Evolutionary conservation across 768 basidiomycete species (phyloP), one percentile per base, ranked within the genome.

Genomic region (Hirschioporus abietinus): DNA sequence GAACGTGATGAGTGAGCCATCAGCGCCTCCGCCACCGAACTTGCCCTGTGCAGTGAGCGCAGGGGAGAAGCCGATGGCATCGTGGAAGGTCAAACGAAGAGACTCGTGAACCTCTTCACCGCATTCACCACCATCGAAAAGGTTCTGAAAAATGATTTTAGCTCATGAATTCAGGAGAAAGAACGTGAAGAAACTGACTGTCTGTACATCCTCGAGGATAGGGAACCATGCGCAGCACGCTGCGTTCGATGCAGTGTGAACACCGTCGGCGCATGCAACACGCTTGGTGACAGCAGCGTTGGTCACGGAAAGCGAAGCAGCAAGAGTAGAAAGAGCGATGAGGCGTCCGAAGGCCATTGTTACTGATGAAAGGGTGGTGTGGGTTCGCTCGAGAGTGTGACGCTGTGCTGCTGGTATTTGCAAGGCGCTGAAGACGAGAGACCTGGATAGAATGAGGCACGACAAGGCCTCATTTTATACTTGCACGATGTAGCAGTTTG

Each of bases 41-140:
- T 35, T 65, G 42, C 24, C n/a, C 34, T 71, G 74, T 35, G 66
- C 78, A 77, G 78, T 76, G 20, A 69, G 60, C 36, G 72, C 73
- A 1, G 69, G 71, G 15, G 80, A 82, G 67, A 80, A 79, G 17
- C 78, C 81, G 66, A 82, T 81, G n/a, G 81, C 78, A 66, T 81
- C 81, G 69, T 82, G 78, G 75, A 79, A 80, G 17, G 76, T 73
- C 36, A 75, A 71, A 62, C 74, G 72, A 60, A 74, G 67, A 25
- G 73, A 68, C 61, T 70, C 73, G 42, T 74, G 74, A 18, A 71
- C 75, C 25, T 76, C 75, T 26, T 76, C 73, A 59, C 72, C 72
- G 65, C 77, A 78, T 64, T 73, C 63, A 25, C 72, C 75, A 62
- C 70, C 70, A 66, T 72, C 64, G 68, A 76, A 76, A 8, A 76